These are phyloP conservation scores for Chaetoceros tenuissimus DNA, from an alignment of 108 stramenopile species.

Conservation along the genomic window DNA sequence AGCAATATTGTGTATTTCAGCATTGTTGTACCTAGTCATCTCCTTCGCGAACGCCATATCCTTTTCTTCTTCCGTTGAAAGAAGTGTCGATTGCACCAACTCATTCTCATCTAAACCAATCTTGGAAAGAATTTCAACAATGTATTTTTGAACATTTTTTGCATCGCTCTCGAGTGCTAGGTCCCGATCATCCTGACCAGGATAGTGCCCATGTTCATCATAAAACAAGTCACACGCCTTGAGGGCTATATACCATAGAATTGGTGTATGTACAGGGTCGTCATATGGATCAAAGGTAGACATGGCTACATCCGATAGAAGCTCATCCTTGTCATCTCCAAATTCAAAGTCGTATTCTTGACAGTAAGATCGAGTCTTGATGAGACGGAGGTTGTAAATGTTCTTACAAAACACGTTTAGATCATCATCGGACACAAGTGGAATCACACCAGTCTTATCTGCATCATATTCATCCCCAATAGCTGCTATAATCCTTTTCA, in stretches of 20 bases:
- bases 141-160: slow-evolving; percentile 30
- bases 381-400: slow-evolving; percentile 43
- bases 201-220: slow-evolving; percentile 52
- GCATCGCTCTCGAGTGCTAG: slow-evolving; percentile 47
- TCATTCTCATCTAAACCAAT: slow-evolving; percentile 45
- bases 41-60: slow-evolving; percentile 55
- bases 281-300: slow-evolving; percentile 58
- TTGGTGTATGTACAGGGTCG: slow-evolving; percentile 55
- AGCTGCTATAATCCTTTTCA: slow-evolving; percentile 5
- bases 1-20: slow-evolving; percentile 84
- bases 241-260: slow-evolving; percentile 78
- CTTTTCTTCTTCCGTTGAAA: slow-evolving; percentile 11
- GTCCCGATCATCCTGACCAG: slow-evolving; percentile 49
- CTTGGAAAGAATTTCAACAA: slow-evolving; percentile 23
- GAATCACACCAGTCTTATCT: slow-evolving; percentile 14
- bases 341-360: slow-evolving; percentile 42
- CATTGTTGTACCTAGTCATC: slow-evolving; percentile 77
- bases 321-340: slow-evolving; percentile 11
- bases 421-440: slow-evolving; percentile 36
- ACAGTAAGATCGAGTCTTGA: slow-evolving; percentile 41
- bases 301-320: slow-evolving; percentile 40
- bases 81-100: slow-evolving; percentile 23
- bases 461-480: slow-evolving; percentile 6
- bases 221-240: slow-evolving; percentile 74
- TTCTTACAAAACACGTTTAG: slow-evolving; percentile 68